Percentiles rank a stretch among this genome's conserved stretches.
Conservation (phyloP, 148 eudicot genomes). For the Rhododendron griersonianum region DNA sequence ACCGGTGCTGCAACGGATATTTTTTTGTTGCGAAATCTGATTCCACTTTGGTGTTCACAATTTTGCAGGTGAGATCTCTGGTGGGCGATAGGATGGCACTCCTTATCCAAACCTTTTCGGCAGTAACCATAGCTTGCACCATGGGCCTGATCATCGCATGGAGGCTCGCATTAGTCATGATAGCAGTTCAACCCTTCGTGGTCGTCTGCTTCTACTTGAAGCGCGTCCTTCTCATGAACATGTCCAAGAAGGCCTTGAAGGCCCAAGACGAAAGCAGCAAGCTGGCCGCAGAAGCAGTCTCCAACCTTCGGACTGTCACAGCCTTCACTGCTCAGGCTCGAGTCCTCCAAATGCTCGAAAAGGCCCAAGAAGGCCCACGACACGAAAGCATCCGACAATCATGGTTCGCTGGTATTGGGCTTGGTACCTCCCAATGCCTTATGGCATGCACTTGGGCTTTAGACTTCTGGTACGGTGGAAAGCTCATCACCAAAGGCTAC, state of each 20-base stretch:
- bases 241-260: neutral
- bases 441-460: neutral
- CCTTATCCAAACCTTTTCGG: neutral
- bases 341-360: neutral
- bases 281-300: slow-evolving; percentile 1
- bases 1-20: neutral
- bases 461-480: neutral
- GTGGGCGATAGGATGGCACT: slow-evolving; percentile 1
- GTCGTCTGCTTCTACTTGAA: neutral
- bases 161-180: neutral
- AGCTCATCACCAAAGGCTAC: neutral
- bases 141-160: neutral
- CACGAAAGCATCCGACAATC: neutral
- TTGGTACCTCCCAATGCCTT: neutral
- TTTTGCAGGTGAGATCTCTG: neutral
- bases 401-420: neutral
- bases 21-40: neutral
- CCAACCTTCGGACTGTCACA: neutral
- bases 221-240: neutral
- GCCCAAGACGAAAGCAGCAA: neutral
- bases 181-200: neutral
- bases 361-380: neutral
- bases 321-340: neutral
- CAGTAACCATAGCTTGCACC: neutral
- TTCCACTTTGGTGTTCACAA: neutral